These are phyloP conservation scores for Nannochloropsis granulata DNA, from an alignment of 108 stramenopile genomes.

Conservation along the genomic window DNA sequence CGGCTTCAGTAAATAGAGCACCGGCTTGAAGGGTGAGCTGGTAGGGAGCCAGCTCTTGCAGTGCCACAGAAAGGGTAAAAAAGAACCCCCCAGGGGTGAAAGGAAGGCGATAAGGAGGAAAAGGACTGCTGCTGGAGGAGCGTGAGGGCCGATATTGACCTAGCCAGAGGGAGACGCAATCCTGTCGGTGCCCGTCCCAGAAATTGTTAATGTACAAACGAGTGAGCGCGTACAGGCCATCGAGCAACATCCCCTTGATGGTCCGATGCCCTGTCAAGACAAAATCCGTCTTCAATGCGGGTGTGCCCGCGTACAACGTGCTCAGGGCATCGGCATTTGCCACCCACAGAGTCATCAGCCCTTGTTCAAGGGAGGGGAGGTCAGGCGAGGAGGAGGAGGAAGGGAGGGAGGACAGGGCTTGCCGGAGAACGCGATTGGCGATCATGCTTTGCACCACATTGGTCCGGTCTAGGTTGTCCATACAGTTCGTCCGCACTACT, in stretches of 20 bases:
- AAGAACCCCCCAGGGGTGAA: background rate
- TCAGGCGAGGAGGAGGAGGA: background rate
- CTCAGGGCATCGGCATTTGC: background rate
- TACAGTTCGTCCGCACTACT: constrained; percentile 88
- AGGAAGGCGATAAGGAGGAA: background rate
- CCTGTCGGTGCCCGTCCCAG: constrained; percentile 41
- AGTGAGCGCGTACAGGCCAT: constrained; percentile 49
- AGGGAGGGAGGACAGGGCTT: background rate
- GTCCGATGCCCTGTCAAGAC: constrained; percentile 59
- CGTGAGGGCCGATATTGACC: background rate
- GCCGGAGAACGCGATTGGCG: constrained; percentile 42
- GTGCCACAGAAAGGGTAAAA: background rate
- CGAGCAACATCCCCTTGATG: constrained; percentile 66
- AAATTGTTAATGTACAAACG: constrained; percentile 85
- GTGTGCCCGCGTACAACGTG: constrained; percentile 73
- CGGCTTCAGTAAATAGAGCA: background rate
- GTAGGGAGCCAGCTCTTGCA: background rate
- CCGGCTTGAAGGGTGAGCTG: background rate
- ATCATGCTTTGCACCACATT: constrained; percentile 92
- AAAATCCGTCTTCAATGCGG: constrained; percentile 84
- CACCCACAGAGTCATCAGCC: background rate
- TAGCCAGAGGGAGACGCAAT: background rate
- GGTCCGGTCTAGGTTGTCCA: constrained; percentile 94
- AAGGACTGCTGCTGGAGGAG: background rate
- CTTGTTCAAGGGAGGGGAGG: background rate